Percentiles rank a stretch among this genome's conserved stretches.
Conservation (phyloP, 441 rosid genomes). For the Manihot esculenta region DNA sequence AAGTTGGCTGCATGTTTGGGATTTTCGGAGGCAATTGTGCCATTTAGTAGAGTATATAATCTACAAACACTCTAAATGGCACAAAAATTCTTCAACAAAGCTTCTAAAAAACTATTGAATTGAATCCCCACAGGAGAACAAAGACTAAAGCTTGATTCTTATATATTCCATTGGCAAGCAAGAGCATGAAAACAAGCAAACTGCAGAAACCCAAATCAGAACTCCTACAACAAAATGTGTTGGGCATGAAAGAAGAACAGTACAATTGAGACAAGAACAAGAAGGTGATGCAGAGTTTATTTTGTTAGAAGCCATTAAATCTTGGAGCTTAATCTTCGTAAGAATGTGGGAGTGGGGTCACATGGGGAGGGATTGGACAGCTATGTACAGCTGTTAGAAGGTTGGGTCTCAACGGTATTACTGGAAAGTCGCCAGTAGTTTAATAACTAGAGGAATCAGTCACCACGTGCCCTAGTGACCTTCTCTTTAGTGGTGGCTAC, state of each 20-base stretch:
- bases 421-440: conserved; percentile 63
- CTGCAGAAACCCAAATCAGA: conserved; percentile 16
- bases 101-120: no score
- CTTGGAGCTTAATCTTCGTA: conserved; percentile 3
- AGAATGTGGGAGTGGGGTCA: conserved; percentile 45
- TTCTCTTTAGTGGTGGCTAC: conserved; percentile 28
- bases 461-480: conserved; percentile 79
- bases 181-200: not conserved
- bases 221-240: no score
- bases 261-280: not conserved
- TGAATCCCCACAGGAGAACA: not conserved
- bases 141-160: not conserved
- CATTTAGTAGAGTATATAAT: conserved; percentile 34
- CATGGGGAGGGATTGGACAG: conserved; percentile 63
- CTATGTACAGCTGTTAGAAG: conserved; percentile 68
- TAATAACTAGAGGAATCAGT: conserved; percentile 46
- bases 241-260: no score
- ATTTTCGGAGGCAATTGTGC: conserved; percentile 94
- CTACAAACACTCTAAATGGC: conserved; percentile 9
- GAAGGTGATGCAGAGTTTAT: not conserved
- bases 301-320: conserved; percentile 11
- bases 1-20: conserved; percentile 62
- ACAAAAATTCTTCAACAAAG: not conserved
- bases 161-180: not conserved
- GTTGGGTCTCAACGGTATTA: conserved; percentile 66